These are phyloP conservation scores for Trichosporon sp. DNA, from an alignment of 1,284 basidiomycete species.

Conservation along the genomic window DNA sequence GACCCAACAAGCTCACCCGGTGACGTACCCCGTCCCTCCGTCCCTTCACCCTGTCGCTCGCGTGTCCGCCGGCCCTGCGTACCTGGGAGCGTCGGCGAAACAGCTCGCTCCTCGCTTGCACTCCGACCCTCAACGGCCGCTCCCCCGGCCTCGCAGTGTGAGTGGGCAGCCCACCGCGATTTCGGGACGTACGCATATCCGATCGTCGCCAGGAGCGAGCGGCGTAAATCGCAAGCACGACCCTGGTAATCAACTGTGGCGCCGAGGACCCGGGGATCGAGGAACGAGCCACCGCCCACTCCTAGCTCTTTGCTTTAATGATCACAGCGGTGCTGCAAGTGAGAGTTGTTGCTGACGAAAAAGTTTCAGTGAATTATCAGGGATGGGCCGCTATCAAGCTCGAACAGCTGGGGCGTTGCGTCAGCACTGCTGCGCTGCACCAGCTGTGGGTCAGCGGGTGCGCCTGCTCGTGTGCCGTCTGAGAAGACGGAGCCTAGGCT, in stretches of 20 bases:
- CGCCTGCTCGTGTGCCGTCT: too few species aligned
- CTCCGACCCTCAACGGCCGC: too few species aligned
- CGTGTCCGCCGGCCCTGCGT: too few species aligned
- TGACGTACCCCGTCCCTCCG: background rate
- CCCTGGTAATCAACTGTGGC: background rate
- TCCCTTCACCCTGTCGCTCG: background rate
- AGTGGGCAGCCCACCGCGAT: too few species aligned
- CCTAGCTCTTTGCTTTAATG: too few species aligned
- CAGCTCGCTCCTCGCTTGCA: background rate
- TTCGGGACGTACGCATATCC: too few species aligned
- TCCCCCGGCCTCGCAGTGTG: too few species aligned
- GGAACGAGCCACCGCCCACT: background rate
- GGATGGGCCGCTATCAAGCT: background rate
- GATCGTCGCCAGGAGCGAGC: too few species aligned
- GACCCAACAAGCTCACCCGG: background rate
- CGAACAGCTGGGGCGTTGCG: background rate
- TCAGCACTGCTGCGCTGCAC: too few species aligned
- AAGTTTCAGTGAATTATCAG: background rate
- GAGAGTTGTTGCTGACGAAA: background rate
- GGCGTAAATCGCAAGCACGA: too few species aligned
- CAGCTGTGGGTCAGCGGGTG: too few species aligned
- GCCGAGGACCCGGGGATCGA: background rate
- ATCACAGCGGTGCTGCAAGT: background rate
- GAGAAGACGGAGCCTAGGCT: too few species aligned
- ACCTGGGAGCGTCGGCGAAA: background rate